Percentiles rank a stretch among this genome's conserved stretches.
Evolutionary conservation across 106 monocot genomes (phyloP).

Genomic region (Narthecium ossifragum): DNA sequence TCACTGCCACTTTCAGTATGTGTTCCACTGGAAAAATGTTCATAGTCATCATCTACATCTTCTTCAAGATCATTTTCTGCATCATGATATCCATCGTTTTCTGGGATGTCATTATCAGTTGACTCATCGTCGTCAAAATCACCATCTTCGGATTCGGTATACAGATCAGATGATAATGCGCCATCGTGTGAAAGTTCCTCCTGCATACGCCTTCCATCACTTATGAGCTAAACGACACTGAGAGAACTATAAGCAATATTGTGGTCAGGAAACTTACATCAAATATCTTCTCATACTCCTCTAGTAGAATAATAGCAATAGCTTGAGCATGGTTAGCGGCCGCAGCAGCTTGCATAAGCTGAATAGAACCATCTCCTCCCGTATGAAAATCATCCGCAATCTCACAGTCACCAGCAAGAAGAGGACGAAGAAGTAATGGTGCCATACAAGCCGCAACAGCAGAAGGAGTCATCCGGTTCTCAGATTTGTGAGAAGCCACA

Average conservation of each 20-base stretch:
- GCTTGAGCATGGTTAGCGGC: conserved; percentile 98
- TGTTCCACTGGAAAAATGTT: conserved; percentile 22
- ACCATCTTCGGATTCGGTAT: conserved; percentile 59
- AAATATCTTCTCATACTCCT: conserved; percentile 82
- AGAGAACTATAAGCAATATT: background rate
- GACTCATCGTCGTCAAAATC: conserved; percentile 45
- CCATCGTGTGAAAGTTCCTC: conserved; percentile 32
- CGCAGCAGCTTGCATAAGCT: conserved; percentile 94
- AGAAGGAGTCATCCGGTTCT: conserved; percentile 76
- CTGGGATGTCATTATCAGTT: conserved; percentile 35
- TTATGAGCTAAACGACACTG: conserved; percentile 3
- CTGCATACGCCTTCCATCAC: conserved; percentile 14
- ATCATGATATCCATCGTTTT: conserved; percentile 41
- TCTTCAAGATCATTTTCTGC: conserved; percentile 24
- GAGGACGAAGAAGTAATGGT: conserved; percentile 90
- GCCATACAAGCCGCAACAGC: conserved; percentile 99
- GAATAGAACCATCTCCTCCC: conserved; percentile 81
- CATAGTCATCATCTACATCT: conserved; percentile 31
- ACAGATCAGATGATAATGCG: conserved; percentile 48
- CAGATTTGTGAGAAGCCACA: conserved; percentile 65
- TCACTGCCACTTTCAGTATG: conserved; percentile 21
- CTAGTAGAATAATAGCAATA: conserved; percentile 80
- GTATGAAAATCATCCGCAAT: conserved; percentile 64
- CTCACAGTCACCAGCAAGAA: conserved; percentile 92
- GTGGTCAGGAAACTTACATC: conserved; percentile 39